These are phyloP conservation scores for Eucalyptus viminalis DNA, from an alignment of 345 rosid genomes.

Conservation along the genomic window DNA sequence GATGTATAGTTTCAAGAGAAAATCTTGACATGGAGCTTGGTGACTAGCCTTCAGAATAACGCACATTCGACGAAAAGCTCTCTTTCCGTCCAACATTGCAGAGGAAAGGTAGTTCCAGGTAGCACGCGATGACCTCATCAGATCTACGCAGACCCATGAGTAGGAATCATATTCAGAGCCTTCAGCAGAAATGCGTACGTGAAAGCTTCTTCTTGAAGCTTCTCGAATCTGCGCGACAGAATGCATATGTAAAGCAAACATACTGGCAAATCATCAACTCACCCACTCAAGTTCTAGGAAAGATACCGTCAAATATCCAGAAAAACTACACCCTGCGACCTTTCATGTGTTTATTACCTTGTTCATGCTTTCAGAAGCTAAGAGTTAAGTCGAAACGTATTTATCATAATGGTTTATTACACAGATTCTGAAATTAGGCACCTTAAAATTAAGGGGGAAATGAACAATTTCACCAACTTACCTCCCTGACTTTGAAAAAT, in stretches of 20 bases:
- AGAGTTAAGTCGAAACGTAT: not conserved
- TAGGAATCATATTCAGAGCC: slow-evolving; percentile 62
- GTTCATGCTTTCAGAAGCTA: not conserved
- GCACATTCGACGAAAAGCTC: no score
- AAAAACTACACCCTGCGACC: not conserved
- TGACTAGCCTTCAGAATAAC: not conserved
- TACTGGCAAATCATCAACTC: not conserved
- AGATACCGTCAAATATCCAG: not conserved
- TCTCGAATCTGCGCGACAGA: slow-evolving; percentile 71
- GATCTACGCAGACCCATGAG: not conserved
- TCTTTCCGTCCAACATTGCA: not conserved
- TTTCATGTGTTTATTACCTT: not conserved
- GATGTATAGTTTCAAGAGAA: no score
- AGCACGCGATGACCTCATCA: not conserved
- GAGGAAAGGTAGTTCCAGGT: not conserved
- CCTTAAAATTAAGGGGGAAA: not conserved
- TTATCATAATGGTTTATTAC: not conserved
- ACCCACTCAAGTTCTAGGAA: not conserved
- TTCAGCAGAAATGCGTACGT: slow-evolving; percentile 57
- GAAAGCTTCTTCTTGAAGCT: slow-evolving; percentile 79
- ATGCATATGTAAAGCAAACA: not conserved
- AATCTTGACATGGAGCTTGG: no score
- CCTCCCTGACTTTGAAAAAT: slow-evolving; percentile 96
- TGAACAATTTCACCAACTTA: not conserved
- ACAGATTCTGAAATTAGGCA: not conserved